These are phyloP conservation scores for Stachybotrys elegans DNA, from an alignment of 2,329 filamentous ascomycete genomes.

Conservation along the genomic window DNA sequence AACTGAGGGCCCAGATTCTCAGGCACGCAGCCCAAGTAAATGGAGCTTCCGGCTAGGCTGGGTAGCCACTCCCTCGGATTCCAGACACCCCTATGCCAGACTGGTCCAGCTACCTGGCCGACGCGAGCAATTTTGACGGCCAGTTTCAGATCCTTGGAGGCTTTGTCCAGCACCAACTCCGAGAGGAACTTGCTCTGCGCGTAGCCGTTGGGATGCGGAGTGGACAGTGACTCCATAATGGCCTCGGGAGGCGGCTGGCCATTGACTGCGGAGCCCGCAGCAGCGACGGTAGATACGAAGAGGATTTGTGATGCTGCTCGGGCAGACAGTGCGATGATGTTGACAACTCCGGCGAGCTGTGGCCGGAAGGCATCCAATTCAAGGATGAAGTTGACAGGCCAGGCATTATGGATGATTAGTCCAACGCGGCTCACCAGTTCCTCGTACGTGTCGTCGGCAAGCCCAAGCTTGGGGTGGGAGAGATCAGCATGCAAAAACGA, in stretches of 20 bases:
- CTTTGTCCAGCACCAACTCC: not conserved
- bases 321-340: not conserved
- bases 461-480: not conserved
- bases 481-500: not conserved
- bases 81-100: not conserved
- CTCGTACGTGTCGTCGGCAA: not conserved
- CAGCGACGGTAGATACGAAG: not conserved
- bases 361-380: not conserved
- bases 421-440: not conserved
- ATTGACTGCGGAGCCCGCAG: not conserved
- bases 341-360: not conserved
- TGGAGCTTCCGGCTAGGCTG: not conserved
- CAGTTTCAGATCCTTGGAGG: not conserved
- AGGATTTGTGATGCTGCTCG: not conserved
- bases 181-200: not conserved
- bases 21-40: not conserved
- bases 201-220: not conserved
- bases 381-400: not conserved
- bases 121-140: not conserved
- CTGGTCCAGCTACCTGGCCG: not conserved
- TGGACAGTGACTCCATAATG: not conserved
- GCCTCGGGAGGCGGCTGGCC: not conserved
- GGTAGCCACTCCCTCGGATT: slow-evolving; percentile 1
- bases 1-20: not conserved
- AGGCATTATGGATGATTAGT: slow-evolving; percentile 1